Evolutionary conservation across 164 flowering plant genomes (phyloP), one percentile per base, ranked within the genome.

Genomic region (Pachysandra terminalis): DNA sequence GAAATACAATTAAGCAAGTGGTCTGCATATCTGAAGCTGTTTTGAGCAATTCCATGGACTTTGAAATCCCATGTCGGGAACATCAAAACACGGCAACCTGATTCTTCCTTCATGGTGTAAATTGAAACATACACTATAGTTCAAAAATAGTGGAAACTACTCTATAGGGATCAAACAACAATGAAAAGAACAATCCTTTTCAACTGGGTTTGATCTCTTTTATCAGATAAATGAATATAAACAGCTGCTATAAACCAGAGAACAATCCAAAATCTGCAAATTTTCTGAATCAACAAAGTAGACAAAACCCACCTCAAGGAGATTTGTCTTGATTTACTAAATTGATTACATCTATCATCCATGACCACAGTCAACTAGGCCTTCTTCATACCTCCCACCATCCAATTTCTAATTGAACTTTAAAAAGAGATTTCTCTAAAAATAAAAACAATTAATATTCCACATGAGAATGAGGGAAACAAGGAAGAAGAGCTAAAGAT

Each of bases 41-140:
- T 80, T 54, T 75, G 79, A 62, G 79, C 83, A 65, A 59, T 72
- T 60, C 75, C 75, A 54, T 73, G 71, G 63, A 74, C 59, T 62
- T 68, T 69, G 62, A 71, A 65, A 61, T 75, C 77, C 73, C 69
- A 71, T 48, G 69, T 68, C n/a, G 70, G 74, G 52, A 32, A 28
- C 66, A 32, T 58, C 23, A 75, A 59, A 68, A 52, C 52, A 67
- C 74, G 49, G 9, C 63, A n/a, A 55, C 55, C 56, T 41, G 71
- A 69, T 58, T 52, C 71, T 27, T 72, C 72, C 59, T 59, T 67
- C 75, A 64, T 64, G 41, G 27, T 37, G 59, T 19, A 66, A 56
- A 21, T 2, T 21, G 53, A 0, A 37, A 15, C 9, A 25, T 28
- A 49, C 16, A 57, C 32, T 35, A 28, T 28, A 49, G 53, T 59